A percentile compares a stretch with the other conserved stretches of the same genome.
Evolutionary conservation across 345 rosid genomes (phyloP).

Genomic region (Hevea brasiliensis): DNA sequence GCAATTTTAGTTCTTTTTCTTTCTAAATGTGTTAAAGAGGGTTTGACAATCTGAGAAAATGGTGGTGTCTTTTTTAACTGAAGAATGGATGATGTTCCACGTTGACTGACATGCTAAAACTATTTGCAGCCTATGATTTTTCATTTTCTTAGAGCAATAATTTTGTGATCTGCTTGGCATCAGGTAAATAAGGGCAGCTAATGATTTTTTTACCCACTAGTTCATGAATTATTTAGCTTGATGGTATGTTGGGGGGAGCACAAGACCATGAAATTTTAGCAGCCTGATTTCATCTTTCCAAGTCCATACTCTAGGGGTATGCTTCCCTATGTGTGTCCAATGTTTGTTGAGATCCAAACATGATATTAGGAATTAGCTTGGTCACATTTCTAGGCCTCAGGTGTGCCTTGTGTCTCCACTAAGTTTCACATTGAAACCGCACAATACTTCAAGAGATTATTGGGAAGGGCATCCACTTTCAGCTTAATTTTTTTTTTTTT

Average conservation of each 20-base stretch:
- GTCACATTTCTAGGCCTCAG: conserved; percentile 1
- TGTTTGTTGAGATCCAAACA: conserved; percentile 17
- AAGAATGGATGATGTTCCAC: neutral
- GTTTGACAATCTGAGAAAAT: no score
- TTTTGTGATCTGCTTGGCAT: no score
- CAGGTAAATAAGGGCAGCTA: no score
- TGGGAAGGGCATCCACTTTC: conserved; percentile 33
- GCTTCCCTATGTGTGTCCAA: conserved; percentile 1
- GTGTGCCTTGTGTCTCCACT: conserved; percentile 21
- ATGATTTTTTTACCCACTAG: no score
- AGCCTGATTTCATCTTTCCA: neutral
- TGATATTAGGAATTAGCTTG: conserved; percentile 3
- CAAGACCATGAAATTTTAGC: neutral
- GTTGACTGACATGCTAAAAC: neutral
- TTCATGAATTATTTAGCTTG: no score
- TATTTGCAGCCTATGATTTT: no score
- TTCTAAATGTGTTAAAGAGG: no score
- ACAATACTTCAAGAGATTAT: conserved; percentile 25
- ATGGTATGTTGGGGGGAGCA: no score
- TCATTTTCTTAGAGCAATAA: no score
- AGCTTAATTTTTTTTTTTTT: conserved; percentile 15
- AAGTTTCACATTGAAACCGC: conserved; percentile 22
- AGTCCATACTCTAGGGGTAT: neutral
- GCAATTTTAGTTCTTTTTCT: no score
- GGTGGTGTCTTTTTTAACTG: neutral